Conservation (phyloP, 176 grass and related monocot species). For the Miscanthus lutarioriparius region DNA sequence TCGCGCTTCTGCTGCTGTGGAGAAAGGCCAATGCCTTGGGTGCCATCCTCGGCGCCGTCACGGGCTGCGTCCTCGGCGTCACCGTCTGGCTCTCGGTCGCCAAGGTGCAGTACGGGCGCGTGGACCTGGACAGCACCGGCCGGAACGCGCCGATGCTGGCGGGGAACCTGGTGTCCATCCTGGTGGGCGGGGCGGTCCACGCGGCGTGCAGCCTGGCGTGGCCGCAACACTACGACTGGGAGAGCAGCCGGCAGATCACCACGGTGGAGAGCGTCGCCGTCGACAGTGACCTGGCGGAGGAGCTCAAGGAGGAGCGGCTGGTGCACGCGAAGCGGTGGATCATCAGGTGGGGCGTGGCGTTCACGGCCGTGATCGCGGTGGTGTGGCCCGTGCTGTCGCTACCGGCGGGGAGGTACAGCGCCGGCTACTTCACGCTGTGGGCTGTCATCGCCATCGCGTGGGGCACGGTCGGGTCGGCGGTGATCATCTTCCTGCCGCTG, state of each 20-base stretch:
- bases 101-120: slow-evolving; percentile 61
- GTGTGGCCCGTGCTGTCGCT: slow-evolving; percentile 69
- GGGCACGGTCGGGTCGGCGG: slow-evolving; percentile 56
- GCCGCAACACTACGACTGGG: slow-evolving; percentile 77
- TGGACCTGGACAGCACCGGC: slow-evolving; percentile 67
- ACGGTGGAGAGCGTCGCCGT: slow-evolving; percentile 50
- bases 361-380: slow-evolving; percentile 59
- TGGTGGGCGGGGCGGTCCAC: slow-evolving; percentile 63
- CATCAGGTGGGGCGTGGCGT: slow-evolving; percentile 68
- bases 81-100: slow-evolving; percentile 62
- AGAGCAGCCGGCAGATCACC: slow-evolving; percentile 67
- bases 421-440: slow-evolving; percentile 79
- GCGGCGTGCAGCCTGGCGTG: slow-evolving; percentile 52
- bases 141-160: slow-evolving; percentile 79
- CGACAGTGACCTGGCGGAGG: slow-evolving; percentile 32
- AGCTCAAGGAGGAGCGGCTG: slow-evolving; percentile 72
- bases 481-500: slow-evolving; percentile 68
- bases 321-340: slow-evolving; percentile 70
- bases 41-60: slow-evolving; percentile 49
- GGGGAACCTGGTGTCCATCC: slow-evolving; percentile 69
- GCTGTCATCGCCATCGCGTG: slow-evolving; percentile 61
- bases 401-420: slow-evolving; percentile 66
- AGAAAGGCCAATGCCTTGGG: slow-evolving; percentile 68
- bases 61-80: slow-evolving; percentile 59
- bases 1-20: slow-evolving; percentile 74